Conservation (phyloP, 192 early-diverging fungal species). For the Linnemannia exigua region DNA sequence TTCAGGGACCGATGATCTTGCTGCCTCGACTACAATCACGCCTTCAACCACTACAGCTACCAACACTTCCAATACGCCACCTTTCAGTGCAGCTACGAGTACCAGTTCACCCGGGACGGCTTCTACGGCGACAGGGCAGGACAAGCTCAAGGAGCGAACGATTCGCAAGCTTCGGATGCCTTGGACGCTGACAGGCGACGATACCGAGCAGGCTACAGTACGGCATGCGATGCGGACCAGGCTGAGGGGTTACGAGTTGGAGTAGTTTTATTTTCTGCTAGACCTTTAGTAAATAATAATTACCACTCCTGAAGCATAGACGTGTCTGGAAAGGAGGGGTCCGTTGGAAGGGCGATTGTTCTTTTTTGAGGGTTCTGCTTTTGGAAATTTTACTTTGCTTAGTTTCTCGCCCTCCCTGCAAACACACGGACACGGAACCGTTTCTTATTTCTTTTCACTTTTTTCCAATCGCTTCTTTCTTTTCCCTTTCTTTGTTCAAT, state of each 20-base stretch:
- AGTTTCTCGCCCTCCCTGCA: background rate
- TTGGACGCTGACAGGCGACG: conserved; percentile 9
- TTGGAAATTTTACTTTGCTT: background rate
- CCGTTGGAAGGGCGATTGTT: background rate
- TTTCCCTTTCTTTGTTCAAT: too few species aligned
- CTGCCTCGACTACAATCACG: background rate
- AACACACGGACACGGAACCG: background rate
- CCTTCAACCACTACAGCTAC: background rate
- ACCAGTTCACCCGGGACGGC: background rate
- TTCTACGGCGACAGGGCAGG: background rate
- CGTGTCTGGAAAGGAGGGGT: background rate
- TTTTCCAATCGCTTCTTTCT: background rate
- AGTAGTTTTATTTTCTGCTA: background rate
- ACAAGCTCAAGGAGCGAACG: background rate
- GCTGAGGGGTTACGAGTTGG: conserved; percentile 13
- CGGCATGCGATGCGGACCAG: conserved; percentile 3
- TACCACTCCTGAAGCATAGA: background rate
- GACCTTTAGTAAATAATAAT: background rate
- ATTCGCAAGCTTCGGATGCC: conserved; percentile 1
- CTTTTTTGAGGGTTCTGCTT: background rate
- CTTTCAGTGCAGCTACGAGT: background rate
- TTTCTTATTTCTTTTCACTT: background rate
- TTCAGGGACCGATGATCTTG: background rate
- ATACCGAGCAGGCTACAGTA: background rate
- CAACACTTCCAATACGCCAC: background rate